phyloP scores from a whole-genome alignment of 108 stramenopile species.

The Discostella pseudostelligera region DNA sequence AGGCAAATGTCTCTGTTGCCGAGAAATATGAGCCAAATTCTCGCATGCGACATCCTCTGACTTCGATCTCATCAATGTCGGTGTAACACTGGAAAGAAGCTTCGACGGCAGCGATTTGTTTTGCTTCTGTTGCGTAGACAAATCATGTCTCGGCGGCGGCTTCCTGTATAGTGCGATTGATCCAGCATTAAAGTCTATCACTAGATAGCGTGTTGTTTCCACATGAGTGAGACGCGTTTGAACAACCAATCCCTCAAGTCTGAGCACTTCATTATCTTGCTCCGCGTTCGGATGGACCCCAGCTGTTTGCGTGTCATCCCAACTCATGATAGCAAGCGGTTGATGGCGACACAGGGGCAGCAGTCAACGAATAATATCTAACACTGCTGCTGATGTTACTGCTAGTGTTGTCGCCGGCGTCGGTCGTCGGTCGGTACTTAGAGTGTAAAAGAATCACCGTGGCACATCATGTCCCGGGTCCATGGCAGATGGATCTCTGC shows the following conservation, averaged over 20 bases:
- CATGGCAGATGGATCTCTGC: too few species aligned
- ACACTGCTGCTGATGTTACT: too few species aligned
- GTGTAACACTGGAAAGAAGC: not conserved
- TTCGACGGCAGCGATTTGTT: conserved; percentile 10
- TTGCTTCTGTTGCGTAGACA: not conserved
- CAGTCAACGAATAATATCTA: too few species aligned
- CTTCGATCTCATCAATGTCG: conserved; percentile 3
- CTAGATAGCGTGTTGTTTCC: conserved; percentile 34
- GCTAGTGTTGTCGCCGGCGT: too few species aligned
- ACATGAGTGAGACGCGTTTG: conserved; percentile 23
- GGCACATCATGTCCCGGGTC: too few species aligned
- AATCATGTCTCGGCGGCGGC: conserved; percentile 17
- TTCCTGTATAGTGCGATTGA: conserved; percentile 25
- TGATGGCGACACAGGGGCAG: too few species aligned
- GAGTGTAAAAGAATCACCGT: too few species aligned
- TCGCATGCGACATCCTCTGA: not conserved
- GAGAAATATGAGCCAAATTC: conserved; percentile 16
- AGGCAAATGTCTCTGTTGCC: not conserved
- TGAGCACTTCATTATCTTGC: conserved; percentile 1
- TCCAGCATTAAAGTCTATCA: conserved; percentile 19
- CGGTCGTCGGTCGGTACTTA: too few species aligned
- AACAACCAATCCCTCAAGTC: conserved; percentile 31
- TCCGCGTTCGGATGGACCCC: too few species aligned
- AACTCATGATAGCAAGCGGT: too few species aligned
- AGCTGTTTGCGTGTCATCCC: too few species aligned